A percentile compares a stretch with the other conserved stretches of the same genome.
phyloP scores from a whole-genome alignment of 768 basidiomycete genomes.

The Lactarius hengduanensis region DNA sequence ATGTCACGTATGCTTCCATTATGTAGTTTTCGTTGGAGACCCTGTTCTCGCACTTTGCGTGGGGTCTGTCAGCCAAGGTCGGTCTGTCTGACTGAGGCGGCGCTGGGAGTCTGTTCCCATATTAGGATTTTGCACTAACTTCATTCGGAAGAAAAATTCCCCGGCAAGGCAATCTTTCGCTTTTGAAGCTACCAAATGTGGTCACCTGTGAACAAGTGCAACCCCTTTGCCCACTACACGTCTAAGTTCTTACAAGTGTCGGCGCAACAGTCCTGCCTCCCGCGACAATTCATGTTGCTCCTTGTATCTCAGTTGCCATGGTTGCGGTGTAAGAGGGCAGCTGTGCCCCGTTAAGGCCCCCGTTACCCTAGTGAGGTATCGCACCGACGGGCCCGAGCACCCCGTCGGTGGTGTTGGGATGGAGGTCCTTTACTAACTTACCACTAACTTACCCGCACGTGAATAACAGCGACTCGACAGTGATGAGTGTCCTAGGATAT shows the following conservation, averaged over 20 bases:
- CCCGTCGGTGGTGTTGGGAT: not conserved
- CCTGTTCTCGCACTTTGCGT: not conserved
- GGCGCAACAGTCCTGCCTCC: slow-evolving; percentile 2
- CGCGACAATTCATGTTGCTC: not conserved
- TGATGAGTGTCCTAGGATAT: not conserved
- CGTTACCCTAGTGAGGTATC: not conserved
- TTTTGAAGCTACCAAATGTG: slow-evolving; percentile 1
- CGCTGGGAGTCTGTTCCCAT: not conserved
- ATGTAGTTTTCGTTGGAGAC: not conserved
- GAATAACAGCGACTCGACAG: not conserved
- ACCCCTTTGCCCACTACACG: not conserved
- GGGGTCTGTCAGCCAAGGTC: not conserved
- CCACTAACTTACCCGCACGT: not conserved
- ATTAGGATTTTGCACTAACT: slow-evolving; percentile 4
- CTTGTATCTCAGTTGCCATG: slow-evolving; percentile 2
- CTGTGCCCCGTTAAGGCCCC: not conserved
- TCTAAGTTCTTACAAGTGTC: not conserved
- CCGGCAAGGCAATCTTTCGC: not conserved
- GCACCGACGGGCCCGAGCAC: not conserved
- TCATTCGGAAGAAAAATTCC: not conserved
- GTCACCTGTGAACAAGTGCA: not conserved
- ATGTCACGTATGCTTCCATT: not conserved
- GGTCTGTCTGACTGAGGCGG: not conserved
- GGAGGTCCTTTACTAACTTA: not conserved
- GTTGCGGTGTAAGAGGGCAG: not conserved